These are phyloP conservation scores for Penicillium malachiteum DNA, from an alignment of 495 filamentous ascomycete genomes.

Conservation along the genomic window DNA sequence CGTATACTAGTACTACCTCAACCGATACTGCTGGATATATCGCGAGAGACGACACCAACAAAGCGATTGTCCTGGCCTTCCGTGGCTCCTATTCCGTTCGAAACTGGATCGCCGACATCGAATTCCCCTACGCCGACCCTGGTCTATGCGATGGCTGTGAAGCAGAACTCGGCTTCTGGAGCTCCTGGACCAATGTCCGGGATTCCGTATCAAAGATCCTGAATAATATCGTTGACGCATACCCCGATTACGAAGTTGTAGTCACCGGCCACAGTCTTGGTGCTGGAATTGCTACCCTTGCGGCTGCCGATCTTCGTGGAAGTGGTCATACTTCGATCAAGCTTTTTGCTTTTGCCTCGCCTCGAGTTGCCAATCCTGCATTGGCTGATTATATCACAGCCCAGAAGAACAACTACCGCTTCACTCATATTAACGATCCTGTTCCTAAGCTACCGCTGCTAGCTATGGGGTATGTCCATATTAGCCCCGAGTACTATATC, in stretches of 20 bases:
- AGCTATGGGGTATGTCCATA: conserved; percentile 55
- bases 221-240: conserved; percentile 17
- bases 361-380: conserved; percentile 58
- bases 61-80: conserved; percentile 62
- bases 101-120: conserved; percentile 65
- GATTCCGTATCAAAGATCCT: conserved; percentile 38
- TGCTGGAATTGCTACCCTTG: conserved; percentile 59
- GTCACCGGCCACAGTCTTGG: conserved; percentile 66
- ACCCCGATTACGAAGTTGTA: conserved; percentile 53
- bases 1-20: conserved; percentile 44
- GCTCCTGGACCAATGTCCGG: conserved; percentile 46
- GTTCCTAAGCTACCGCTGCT: conserved; percentile 62
- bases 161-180: conserved; percentile 55
- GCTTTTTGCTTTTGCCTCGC: conserved; percentile 67
- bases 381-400: conserved; percentile 52
- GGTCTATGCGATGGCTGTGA: conserved; percentile 49
- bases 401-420: conserved; percentile 58
- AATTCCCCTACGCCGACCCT: conserved; percentile 35
- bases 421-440: conserved; percentile 64
- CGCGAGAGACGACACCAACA: conserved; percentile 57
- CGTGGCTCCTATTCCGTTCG: conserved; percentile 61
- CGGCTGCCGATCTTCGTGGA: conserved; percentile 55
- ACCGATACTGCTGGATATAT: conserved; percentile 67
- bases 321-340: conserved; percentile 33
- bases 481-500: conserved; percentile 64